Conservation (phyloP, 768 basidiomycete species). For the Hygrophoropsis aurantiaca region DNA sequence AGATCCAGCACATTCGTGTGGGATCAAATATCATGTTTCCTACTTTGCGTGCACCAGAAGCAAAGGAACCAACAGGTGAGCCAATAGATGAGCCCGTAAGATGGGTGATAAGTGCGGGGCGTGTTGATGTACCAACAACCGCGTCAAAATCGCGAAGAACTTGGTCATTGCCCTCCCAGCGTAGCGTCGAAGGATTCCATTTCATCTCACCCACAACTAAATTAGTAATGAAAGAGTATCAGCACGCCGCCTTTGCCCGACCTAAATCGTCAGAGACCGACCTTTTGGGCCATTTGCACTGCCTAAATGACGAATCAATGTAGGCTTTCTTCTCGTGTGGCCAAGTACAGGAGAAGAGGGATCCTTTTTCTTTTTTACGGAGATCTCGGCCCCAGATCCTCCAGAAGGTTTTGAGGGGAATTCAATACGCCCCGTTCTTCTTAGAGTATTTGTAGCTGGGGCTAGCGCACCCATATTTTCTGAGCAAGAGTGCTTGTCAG, state of each 20-base stretch:
- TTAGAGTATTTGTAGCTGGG: slow-evolving; percentile 52
- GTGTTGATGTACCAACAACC: slow-evolving; percentile 75
- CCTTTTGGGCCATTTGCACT: slow-evolving; percentile 70
- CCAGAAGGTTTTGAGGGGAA: slow-evolving; percentile 41
- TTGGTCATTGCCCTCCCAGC: slow-evolving; percentile 98
- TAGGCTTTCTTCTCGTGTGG: slow-evolving; percentile 71
- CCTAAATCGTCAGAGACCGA: slow-evolving; percentile 23
- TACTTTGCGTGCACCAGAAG: slow-evolving; percentile 82
- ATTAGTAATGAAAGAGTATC: slow-evolving; percentile 13
- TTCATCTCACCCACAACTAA: slow-evolving; percentile 94
- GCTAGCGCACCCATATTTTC: slow-evolving; percentile 29
- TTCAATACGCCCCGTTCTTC: slow-evolving; percentile 59
- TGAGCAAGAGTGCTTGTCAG: slow-evolving; percentile 5
- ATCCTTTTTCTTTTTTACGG: slow-evolving; percentile 57
- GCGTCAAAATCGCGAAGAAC: slow-evolving; percentile 87
- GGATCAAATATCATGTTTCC: slow-evolving; percentile 99
- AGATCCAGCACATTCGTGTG: slow-evolving; percentile 92
- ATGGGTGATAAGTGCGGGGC: slow-evolving; percentile 95
- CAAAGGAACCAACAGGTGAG: slow-evolving; percentile 72
- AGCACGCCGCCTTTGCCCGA: no score
- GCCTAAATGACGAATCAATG: slow-evolving; percentile 83
- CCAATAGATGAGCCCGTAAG: slow-evolving; percentile 85
- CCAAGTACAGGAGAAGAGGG: slow-evolving; percentile 41
- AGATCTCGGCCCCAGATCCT: slow-evolving; percentile 33
- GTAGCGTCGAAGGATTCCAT: slow-evolving; percentile 87